Conservation (phyloP, 2,329 filamentous ascomycete species). For the Scytalidium lignicola region DNA sequence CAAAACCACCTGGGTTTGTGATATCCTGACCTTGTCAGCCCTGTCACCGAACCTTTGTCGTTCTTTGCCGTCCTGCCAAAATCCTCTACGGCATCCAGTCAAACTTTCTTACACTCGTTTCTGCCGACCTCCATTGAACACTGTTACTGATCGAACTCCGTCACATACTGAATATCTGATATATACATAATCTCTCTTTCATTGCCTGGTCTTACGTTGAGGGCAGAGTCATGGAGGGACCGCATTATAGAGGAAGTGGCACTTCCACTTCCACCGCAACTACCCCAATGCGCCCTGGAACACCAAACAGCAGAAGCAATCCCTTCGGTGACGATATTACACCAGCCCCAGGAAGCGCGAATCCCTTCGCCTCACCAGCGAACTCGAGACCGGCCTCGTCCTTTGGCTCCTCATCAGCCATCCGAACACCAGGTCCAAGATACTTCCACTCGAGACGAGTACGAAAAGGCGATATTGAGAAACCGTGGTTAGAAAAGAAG, state of each 20-base stretch:
- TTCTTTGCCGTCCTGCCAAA: background rate
- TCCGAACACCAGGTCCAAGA: slow-evolving; percentile 20
- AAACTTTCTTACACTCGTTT: background rate
- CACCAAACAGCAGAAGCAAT: slow-evolving; percentile 29
- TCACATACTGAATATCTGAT: background rate
- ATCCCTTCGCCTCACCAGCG: slow-evolving; percentile 31
- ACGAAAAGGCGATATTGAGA: slow-evolving; percentile 66
- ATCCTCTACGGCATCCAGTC: background rate
- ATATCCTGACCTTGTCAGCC: background rate
- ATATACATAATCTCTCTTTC: background rate
- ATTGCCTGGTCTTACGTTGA: background rate
- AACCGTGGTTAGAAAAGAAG: slow-evolving; percentile 69
- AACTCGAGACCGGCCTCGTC: slow-evolving; percentile 37
- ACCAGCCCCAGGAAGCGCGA: slow-evolving; percentile 15
- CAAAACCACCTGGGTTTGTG: background rate
- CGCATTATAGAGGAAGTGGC: slow-evolving; percentile 11
- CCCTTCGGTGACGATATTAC: slow-evolving; percentile 24
- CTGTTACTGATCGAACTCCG: background rate
- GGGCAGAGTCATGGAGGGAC: slow-evolving; percentile 3
- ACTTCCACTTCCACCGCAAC: slow-evolving; percentile 23
- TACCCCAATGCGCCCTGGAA: slow-evolving; percentile 31
- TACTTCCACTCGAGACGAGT: slow-evolving; percentile 42
- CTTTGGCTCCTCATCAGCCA: slow-evolving; percentile 34
- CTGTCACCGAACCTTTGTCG: background rate
- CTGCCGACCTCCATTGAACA: background rate